Percentiles rank a stretch among this genome's conserved stretches.
Conservation (phyloP, 306 rosid genomes). For the Glycine soja region DNA sequence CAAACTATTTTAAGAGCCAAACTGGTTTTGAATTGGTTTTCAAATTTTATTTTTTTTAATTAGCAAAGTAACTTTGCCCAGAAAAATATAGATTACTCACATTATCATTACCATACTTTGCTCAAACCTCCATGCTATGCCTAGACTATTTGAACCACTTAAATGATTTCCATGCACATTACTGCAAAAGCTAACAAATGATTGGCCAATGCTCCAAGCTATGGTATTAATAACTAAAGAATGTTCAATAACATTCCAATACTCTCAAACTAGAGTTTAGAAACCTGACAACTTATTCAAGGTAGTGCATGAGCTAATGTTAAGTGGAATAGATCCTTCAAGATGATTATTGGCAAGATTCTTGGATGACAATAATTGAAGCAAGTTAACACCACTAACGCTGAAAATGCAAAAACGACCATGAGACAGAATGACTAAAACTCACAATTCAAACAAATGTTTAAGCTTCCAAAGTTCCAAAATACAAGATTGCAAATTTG, state of each 20-base stretch:
- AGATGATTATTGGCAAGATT: constrained; percentile 35
- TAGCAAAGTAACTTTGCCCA: too few species aligned
- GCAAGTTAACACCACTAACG: not conserved
- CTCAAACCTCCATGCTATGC: too few species aligned
- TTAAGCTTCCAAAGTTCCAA: constrained; percentile 14
- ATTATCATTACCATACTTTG: too few species aligned
- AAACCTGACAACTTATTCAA: constrained; percentile 27
- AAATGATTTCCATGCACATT: constrained; percentile 35
- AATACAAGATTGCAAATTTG: constrained; percentile 28
- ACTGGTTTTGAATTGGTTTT: too few species aligned
- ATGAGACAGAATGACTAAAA: not conserved
- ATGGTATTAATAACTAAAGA: not conserved
- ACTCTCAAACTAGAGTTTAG: not conserved
- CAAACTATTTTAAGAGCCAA: too few species aligned
- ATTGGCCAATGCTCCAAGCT: not conserved
- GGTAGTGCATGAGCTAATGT: constrained; percentile 17
- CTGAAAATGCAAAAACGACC: not conserved
- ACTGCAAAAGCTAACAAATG: constrained; percentile 23
- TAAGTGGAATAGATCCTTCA: constrained; percentile 21
- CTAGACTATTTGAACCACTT: constrained; percentile 31
- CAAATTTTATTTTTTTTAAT: too few species aligned
- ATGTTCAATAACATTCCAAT: not conserved
- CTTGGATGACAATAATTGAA: not conserved
- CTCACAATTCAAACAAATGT: constrained; percentile 30
- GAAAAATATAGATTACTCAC: too few species aligned